Evolutionary conservation across 2,329 filamentous ascomycete species (phyloP).

Genomic region (Ophiocordyceps camponoti-saundersi): DNA sequence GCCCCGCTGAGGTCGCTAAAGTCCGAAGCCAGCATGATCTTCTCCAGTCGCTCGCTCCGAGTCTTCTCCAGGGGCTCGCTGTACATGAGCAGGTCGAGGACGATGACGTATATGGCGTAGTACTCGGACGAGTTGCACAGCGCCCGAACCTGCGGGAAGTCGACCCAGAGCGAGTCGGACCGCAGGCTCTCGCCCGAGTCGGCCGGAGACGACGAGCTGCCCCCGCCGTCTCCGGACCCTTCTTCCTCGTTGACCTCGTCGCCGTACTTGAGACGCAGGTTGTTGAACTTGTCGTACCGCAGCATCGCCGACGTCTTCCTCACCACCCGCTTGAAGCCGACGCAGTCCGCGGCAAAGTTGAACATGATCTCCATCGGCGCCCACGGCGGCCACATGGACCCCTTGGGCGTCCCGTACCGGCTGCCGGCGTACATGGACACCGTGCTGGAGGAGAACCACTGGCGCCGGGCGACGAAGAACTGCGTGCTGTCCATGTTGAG

Average conservation of each 20-base stretch:
- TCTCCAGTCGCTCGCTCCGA: slow-evolving; percentile 85
- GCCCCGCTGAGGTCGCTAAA: slow-evolving; percentile 93
- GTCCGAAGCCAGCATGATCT: slow-evolving; percentile 97
- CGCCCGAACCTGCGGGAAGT: slow-evolving; percentile 87
- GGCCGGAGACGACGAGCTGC: slow-evolving; percentile 7
- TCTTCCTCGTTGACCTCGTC: slow-evolving; percentile 68
- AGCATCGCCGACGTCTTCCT: slow-evolving; percentile 91
- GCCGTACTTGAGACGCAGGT: slow-evolving; percentile 88
- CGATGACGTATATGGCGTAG: slow-evolving; percentile 96
- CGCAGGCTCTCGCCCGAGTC: slow-evolving; percentile 42
- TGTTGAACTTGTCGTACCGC: slow-evolving; percentile 97
- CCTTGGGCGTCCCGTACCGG: slow-evolving; percentile 70
- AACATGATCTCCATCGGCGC: slow-evolving; percentile 98
- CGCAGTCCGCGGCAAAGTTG: slow-evolving; percentile 82
- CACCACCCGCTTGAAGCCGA: slow-evolving; percentile 94
- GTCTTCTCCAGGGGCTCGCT: slow-evolving; percentile 94
- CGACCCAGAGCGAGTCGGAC: slow-evolving; percentile 94
- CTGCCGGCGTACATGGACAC: slow-evolving; percentile 90
- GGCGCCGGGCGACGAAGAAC: slow-evolving; percentile 92
- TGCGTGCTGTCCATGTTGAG: slow-evolving; percentile 96
- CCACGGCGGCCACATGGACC: slow-evolving; percentile 93
- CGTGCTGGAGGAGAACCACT: slow-evolving; percentile 70
- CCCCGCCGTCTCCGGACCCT: slow-evolving; percentile 17
- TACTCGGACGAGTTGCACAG: slow-evolving; percentile 96
- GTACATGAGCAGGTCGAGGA: slow-evolving; percentile 87